A percentile compares a stretch with the other conserved stretches of the same genome.
These are phyloP conservation scores for Erodium texanum DNA, from an alignment of 441 rosid genomes.

Conservation along the genomic window DNA sequence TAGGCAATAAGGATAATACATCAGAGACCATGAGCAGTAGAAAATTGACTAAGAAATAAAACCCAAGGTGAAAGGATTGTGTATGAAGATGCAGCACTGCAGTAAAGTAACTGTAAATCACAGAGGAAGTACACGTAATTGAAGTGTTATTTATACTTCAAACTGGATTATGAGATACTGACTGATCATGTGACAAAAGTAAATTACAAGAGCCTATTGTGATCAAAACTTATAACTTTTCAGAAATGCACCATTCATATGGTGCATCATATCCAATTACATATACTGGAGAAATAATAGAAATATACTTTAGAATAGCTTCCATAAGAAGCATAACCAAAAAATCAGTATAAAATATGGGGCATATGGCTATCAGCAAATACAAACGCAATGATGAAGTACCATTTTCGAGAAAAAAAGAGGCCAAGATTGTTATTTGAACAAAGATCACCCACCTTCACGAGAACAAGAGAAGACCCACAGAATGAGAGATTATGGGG, in stretches of 20 bases:
- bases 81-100: background rate
- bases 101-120: background rate
- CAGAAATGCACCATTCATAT: background rate
- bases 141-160: background rate
- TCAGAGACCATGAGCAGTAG: slow-evolving; percentile 8
- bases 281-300: background rate
- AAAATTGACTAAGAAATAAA: background rate
- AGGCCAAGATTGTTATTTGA: background rate
- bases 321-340: background rate
- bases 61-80: background rate
- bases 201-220: background rate
- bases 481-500: background rate
- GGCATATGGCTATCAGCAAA: background rate
- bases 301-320: background rate
- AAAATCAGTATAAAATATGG: background rate
- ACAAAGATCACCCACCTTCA: slow-evolving; percentile 2
- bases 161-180: background rate
- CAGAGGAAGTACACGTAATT: background rate
- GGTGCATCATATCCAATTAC: background rate
- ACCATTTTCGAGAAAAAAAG: background rate
- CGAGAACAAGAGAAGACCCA: background rate
- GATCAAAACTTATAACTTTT: background rate
- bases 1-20: slow-evolving; percentile 10
- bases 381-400: background rate
- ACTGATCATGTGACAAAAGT: background rate